Percentiles rank a stretch among this genome's conserved stretches.
These are phyloP conservation scores for Neonectria punicea DNA, from an alignment of 2,329 filamentous ascomycete genomes.

Conservation along the genomic window DNA sequence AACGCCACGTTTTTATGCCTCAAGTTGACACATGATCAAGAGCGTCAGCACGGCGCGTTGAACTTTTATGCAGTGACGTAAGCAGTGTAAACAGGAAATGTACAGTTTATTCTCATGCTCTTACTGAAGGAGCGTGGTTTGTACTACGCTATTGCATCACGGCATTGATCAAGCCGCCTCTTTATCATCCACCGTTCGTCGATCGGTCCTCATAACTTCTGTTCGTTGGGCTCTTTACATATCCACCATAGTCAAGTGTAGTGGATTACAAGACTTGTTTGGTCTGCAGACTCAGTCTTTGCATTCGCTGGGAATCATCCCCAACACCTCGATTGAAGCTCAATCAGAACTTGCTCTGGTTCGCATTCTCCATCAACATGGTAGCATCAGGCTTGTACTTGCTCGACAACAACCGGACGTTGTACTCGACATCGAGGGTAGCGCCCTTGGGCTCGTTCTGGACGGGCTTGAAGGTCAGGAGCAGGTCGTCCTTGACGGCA, in stretches of 20 bases:
- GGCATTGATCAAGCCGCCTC: not conserved
- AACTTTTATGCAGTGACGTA: not conserved
- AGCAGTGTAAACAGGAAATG: not conserved
- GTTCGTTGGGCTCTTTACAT: not conserved
- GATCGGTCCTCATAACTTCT: not conserved
- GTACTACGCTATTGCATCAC: not conserved
- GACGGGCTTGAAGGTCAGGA: slow-evolving; percentile 61
- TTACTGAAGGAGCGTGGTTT: not conserved
- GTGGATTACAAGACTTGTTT: too few relatives aligned
- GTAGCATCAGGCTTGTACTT: slow-evolving; percentile 52
- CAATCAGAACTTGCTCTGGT: slow-evolving; percentile 44
- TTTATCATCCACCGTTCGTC: not conserved
- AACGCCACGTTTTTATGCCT: not conserved
- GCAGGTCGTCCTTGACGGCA: slow-evolving; percentile 63
- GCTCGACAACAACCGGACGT: slow-evolving; percentile 56
- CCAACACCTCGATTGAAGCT: not conserved
- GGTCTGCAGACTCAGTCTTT: not conserved
- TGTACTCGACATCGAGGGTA: slow-evolving; percentile 53
- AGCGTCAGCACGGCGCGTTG: not conserved
- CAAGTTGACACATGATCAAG: not conserved
- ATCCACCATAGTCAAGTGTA: not conserved
- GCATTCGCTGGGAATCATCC: not conserved
- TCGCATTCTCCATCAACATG: slow-evolving; percentile 45
- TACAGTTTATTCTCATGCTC: not conserved
- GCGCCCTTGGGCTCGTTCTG: slow-evolving; percentile 51